These are phyloP conservation scores for Plantago lanceolata DNA, from an alignment of 305 asterid species.

Conservation along the genomic window DNA sequence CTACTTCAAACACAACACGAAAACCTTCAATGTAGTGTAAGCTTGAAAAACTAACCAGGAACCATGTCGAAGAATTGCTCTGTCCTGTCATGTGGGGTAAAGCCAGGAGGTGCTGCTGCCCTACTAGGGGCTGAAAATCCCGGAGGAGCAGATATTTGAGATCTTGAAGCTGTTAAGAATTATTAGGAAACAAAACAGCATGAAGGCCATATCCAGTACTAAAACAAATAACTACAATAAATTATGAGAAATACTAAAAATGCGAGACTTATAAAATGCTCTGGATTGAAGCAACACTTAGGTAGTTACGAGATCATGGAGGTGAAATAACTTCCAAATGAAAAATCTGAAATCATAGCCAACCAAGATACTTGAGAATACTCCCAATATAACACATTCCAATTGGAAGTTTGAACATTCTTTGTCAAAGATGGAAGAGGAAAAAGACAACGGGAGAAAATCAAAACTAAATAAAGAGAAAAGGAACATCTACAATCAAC, in stretches of 20 bases:
- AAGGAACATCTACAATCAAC: too few relatives aligned
- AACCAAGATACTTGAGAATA: too few relatives aligned
- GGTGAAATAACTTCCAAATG: too few relatives aligned
- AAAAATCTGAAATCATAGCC: too few relatives aligned
- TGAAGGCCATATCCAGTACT: conserved; percentile 9
- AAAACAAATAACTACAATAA: neutral
- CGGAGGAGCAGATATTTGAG: conserved; percentile 91
- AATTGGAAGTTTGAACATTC: too few relatives aligned
- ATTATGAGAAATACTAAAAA: neutral
- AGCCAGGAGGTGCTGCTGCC: conserved; percentile 98
- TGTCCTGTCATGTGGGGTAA: conserved; percentile 63
- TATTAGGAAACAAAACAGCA: conserved; percentile 18
- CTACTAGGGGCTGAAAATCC: conserved; percentile 73
- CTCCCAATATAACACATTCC: too few relatives aligned
- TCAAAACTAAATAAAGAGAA: too few relatives aligned
- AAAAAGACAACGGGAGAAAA: too few relatives aligned
- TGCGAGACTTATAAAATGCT: neutral
- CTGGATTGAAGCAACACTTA: too few relatives aligned
- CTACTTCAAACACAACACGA: neutral
- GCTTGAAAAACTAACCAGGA: conserved; percentile 46
- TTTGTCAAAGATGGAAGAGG: too few relatives aligned
- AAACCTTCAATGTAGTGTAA: neutral
- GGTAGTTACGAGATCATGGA: too few relatives aligned
- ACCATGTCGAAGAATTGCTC: conserved; percentile 40
- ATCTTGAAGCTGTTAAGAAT: conserved; percentile 58